Conservation (phyloP, 2,329 filamentous ascomycete genomes). For the Aspergillus felis region DNA sequence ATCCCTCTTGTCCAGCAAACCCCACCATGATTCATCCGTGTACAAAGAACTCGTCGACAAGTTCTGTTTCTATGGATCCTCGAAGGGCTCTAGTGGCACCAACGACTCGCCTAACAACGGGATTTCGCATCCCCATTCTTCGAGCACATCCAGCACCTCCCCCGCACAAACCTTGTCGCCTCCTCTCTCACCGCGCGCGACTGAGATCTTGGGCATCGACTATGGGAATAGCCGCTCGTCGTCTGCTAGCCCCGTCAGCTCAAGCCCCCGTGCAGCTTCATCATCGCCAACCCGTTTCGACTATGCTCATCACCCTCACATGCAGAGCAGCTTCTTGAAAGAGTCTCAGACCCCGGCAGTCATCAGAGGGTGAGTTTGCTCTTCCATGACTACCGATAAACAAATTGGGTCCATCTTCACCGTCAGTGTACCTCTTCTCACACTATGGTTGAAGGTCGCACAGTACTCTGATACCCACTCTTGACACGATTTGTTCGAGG, state of each 20-base stretch:
- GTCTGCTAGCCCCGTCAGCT: slow-evolving; percentile 36
- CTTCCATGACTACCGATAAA: slow-evolving; percentile 10
- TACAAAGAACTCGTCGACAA: slow-evolving; percentile 98
- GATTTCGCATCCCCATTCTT: background rate
- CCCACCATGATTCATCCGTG: slow-evolving; percentile 75
- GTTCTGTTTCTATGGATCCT: slow-evolving; percentile 79
- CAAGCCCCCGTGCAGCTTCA: slow-evolving; percentile 23
- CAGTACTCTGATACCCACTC: background rate
- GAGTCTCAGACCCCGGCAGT: slow-evolving; percentile 46
- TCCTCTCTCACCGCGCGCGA: slow-evolving; percentile 22
- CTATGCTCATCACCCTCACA: slow-evolving; percentile 40
- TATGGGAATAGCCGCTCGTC: slow-evolving; percentile 40
- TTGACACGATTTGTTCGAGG: background rate
- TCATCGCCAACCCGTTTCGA: slow-evolving; percentile 37
- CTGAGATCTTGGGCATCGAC: slow-evolving; percentile 8
- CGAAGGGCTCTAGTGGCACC: slow-evolving; percentile 32
- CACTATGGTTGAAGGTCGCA: background rate
- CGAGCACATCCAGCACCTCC: background rate
- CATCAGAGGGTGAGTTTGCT: slow-evolving; percentile 30
- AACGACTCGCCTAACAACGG: background rate
- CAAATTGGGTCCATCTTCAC: background rate
- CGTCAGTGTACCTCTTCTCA: background rate
- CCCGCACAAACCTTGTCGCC: slow-evolving; percentile 20
- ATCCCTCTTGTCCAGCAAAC: slow-evolving; percentile 58
- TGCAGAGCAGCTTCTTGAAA: slow-evolving; percentile 42